A percentile compares a stretch with the other conserved stretches of the same genome.
phyloP scores from a whole-genome alignment of 306 rosid species.

The Rosa rugosa region DNA sequence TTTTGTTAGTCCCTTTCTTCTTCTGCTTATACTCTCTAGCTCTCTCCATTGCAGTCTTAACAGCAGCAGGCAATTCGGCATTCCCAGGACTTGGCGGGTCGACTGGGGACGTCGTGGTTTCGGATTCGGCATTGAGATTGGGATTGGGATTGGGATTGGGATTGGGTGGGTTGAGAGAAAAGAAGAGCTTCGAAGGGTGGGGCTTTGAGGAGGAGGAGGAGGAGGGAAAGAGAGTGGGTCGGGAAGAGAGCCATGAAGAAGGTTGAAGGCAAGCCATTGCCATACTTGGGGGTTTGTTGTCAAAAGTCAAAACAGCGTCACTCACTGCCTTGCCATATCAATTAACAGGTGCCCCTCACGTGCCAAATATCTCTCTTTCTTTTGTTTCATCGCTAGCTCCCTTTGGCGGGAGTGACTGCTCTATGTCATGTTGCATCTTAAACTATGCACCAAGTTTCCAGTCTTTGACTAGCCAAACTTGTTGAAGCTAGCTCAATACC shows the following conservation, averaged over 20 bases:
- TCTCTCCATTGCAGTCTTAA: slow-evolving; percentile 59
- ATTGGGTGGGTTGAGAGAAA: slow-evolving; percentile 34
- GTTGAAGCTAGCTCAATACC: slow-evolving; percentile 23
- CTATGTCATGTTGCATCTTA: neutral
- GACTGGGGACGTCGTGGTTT: slow-evolving; percentile 21
- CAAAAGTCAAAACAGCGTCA: too few species aligned
- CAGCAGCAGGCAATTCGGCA: slow-evolving; percentile 40
- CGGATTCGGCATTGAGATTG: neutral
- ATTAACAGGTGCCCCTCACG: too few species aligned
- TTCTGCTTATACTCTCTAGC: slow-evolving; percentile 53
- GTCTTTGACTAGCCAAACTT: slow-evolving; percentile 13
- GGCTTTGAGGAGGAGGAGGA: slow-evolving; percentile 28
- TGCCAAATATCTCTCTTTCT: too few species aligned
- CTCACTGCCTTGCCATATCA: too few species aligned
- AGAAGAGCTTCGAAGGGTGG: slow-evolving; percentile 29
- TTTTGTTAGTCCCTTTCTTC: slow-evolving; percentile 32
- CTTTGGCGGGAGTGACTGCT: too few species aligned
- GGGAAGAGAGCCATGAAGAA: slow-evolving; percentile 47
- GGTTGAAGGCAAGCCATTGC: slow-evolving; percentile 56
- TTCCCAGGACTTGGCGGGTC: slow-evolving; percentile 41
- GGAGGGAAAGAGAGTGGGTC: slow-evolving; percentile 26
- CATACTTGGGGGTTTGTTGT: neutral
- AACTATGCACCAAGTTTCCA: slow-evolving; percentile 20
- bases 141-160: slow-evolving; percentile 14
- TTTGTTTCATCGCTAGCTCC: too few species aligned